These are phyloP conservation scores for Conticribra guillardii DNA, from an alignment of 108 stramenopile species.

Conservation along the genomic window DNA sequence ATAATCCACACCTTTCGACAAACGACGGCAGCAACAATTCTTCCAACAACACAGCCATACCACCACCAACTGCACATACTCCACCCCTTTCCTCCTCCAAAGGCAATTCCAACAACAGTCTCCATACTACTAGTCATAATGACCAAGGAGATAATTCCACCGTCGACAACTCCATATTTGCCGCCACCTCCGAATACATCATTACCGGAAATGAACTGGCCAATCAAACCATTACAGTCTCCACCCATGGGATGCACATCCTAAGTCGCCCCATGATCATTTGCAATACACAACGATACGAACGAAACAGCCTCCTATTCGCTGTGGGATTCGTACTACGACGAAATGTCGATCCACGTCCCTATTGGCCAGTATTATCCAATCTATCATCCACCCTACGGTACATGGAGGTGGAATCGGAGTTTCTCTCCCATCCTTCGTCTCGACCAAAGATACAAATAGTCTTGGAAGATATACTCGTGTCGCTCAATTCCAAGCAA, in stretches of 20 bases:
- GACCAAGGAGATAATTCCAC: constrained; percentile 38
- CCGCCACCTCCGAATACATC: constrained; percentile 79
- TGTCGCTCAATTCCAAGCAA: constrained; percentile 71
- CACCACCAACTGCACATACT: constrained; percentile 8
- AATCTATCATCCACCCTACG: constrained; percentile 73
- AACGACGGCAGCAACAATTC: neutral
- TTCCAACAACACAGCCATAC: constrained; percentile 8
- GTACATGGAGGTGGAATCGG: constrained; percentile 78
- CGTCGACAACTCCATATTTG: constrained; percentile 72
- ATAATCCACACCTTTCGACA: too few species aligned
- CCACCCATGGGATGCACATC: constrained; percentile 79
- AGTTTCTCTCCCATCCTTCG: constrained; percentile 54
- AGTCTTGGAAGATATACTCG: constrained; percentile 61
- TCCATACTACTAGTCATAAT: neutral
- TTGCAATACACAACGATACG: constrained; percentile 60
- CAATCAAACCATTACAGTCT: constrained; percentile 75
- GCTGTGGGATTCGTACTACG: constrained; percentile 81
- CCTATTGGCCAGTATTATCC: constrained; percentile 68
- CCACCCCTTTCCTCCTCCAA: constrained; percentile 38
- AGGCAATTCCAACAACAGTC: constrained; percentile 12
- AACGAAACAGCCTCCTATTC: constrained; percentile 81
- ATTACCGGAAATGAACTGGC: constrained; percentile 85
- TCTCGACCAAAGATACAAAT: constrained; percentile 62
- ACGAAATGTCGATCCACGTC: constrained; percentile 69
- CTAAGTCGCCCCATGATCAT: constrained; percentile 79